Percentiles rank a stretch among this genome's conserved stretches.
These are phyloP conservation scores for Talaromyces sp. DNA, from an alignment of 2,329 filamentous ascomycete species.

Conservation along the genomic window DNA sequence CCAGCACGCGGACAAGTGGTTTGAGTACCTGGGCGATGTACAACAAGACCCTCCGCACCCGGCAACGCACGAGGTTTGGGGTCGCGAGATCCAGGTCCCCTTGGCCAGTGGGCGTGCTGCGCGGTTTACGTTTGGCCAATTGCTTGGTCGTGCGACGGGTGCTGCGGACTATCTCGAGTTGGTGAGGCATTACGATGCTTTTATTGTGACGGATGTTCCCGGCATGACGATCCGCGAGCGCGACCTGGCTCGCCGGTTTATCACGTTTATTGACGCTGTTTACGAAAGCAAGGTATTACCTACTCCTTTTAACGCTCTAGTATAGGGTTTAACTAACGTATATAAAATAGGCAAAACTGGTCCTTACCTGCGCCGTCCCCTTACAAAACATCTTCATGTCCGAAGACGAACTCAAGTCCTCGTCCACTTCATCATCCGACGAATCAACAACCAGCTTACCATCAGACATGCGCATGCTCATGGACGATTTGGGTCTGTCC, in stretches of 20 bases:
- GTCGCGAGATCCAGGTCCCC: conserved; percentile 80
- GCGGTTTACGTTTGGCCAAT: conserved; percentile 85
- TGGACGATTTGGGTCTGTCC: conserved; percentile 82
- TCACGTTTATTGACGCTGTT: conserved; percentile 94
- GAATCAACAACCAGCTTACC: conserved; percentile 51
- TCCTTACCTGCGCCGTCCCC: conserved; percentile 82
- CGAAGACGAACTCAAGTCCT: conserved; percentile 60
- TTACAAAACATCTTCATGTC: conserved; percentile 82
- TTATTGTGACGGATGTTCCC: conserved; percentile 85
- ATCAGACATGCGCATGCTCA: conserved; percentile 68
- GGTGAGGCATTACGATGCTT: conserved; percentile 82
- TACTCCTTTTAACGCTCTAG: not conserved
- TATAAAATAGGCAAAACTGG: conserved; percentile 73
- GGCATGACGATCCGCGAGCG: conserved; percentile 83
- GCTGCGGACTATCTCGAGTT: conserved; percentile 95
- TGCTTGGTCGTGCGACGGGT: conserved; percentile 81
- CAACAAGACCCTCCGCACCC: conserved; percentile 67
- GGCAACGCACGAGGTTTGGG: conserved; percentile 83
- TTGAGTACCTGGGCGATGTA: conserved; percentile 84
- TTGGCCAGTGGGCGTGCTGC: conserved; percentile 81
- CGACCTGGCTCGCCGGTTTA: conserved; percentile 86
- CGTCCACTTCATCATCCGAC: conserved; percentile 44
- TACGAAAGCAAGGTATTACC: conserved; percentile 63
- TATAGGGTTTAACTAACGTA: not conserved
- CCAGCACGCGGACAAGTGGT: conserved; percentile 89